phyloP scores from a whole-genome alignment of 805 yeast genomes.

The Zygosaccharomyces kombuchaensis region DNA sequence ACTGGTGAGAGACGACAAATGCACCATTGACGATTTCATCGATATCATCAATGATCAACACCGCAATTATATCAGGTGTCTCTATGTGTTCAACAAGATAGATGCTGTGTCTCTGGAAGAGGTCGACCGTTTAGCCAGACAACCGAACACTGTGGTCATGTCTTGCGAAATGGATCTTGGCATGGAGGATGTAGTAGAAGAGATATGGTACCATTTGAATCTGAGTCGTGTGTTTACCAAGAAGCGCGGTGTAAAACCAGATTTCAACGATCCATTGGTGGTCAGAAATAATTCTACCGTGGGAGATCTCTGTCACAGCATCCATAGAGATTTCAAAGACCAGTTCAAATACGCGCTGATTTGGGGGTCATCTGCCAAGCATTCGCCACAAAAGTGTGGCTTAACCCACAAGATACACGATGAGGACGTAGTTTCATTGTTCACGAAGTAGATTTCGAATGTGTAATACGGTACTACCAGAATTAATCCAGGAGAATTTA shows the following conservation, averaged over 20 bases:
- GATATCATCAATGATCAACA: constrained; percentile 86
- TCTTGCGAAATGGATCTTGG: constrained; percentile 89
- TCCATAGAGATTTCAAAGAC: constrained; percentile 87
- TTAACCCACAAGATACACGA: constrained; percentile 76
- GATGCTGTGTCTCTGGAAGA: constrained; percentile 95
- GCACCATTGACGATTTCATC: constrained; percentile 88
- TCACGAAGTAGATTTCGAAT: constrained; percentile 55
- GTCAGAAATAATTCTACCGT: constrained; percentile 75
- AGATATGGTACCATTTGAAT: constrained; percentile 86
- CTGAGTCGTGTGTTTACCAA: constrained; percentile 82
- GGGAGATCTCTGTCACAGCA: constrained; percentile 84
- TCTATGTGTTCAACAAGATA: constrained; percentile 90
- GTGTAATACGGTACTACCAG: not conserved
- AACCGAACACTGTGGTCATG: constrained; percentile 90
- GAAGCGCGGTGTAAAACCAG: constrained; percentile 76
- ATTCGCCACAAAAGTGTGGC: constrained; percentile 96
- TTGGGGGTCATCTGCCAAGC: constrained; percentile 95
- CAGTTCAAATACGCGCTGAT: constrained; percentile 92
- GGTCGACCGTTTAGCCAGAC: constrained; percentile 85
- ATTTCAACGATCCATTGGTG: constrained; percentile 85
- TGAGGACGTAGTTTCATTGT: constrained; percentile 90
- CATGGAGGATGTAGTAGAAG: constrained; percentile 79
- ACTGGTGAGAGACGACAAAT: constrained; percentile 78
- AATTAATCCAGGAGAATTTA: not conserved
- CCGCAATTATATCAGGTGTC: constrained; percentile 83